Percentiles rank a stretch among this genome's conserved stretches.
These are phyloP conservation scores for Zychaea mexicana DNA, from an alignment of 371 early-diverging fungal genomes.

Conservation along the genomic window DNA sequence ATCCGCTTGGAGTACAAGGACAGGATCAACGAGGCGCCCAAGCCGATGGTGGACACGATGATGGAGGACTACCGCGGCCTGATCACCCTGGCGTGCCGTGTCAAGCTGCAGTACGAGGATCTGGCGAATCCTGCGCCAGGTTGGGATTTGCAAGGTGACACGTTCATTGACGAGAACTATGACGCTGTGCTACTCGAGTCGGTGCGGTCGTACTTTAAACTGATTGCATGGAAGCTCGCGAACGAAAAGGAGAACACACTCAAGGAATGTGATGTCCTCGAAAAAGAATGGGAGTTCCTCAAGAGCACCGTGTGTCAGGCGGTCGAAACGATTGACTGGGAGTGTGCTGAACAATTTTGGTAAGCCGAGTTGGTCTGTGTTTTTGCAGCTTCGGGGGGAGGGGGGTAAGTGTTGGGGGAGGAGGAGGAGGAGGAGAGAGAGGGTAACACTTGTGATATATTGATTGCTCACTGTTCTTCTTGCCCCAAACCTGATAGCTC, in stretches of 20 bases:
- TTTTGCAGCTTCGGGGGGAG: not conserved
- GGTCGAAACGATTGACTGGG: conserved; percentile 73
- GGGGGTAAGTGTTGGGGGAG: not conserved
- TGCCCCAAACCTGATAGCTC: conserved; percentile 18
- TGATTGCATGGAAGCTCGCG: conserved; percentile 72
- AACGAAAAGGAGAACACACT: conserved; percentile 59
- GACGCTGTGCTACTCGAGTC: conserved; percentile 71
- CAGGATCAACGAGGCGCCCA: conserved; percentile 66
- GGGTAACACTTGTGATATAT: not conserved
- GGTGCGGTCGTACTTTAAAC: conserved; percentile 75
- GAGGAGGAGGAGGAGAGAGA: not conserved
- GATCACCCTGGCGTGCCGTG: conserved; percentile 69
- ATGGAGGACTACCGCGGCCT: conserved; percentile 79
- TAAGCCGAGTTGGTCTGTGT: conserved; percentile 25
- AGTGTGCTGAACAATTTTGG: conserved; percentile 80
- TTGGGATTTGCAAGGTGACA: conserved; percentile 67
- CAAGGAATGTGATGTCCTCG: conserved; percentile 79
- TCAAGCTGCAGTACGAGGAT: conserved; percentile 69
- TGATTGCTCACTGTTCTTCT: too few species aligned
- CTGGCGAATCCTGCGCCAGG: conserved; percentile 66
- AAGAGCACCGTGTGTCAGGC: conserved; percentile 59
- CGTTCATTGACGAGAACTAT: conserved; percentile 60
- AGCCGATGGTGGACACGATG: conserved; percentile 76
- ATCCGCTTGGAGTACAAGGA: conserved; percentile 75
- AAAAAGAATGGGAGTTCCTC: conserved; percentile 81